phyloP scores from a whole-genome alignment of 2,329 filamentous ascomycete species.

The Purpureocillium takamizusanense region DNA sequence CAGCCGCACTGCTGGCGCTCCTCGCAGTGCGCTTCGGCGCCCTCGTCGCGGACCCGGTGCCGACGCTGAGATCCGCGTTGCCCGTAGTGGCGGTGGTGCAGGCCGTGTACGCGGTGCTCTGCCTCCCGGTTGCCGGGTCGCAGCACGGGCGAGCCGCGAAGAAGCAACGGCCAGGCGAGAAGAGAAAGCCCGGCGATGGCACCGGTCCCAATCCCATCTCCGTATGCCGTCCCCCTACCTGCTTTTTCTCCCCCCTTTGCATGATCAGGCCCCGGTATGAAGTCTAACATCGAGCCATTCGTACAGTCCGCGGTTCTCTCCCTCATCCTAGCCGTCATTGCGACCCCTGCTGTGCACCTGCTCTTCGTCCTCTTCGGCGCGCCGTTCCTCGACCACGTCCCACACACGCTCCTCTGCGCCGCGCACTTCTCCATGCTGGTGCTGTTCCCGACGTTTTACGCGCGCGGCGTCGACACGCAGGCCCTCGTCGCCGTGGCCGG shows the following conservation, averaged over 20 bases:
- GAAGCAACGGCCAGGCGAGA: conserved; percentile 44
- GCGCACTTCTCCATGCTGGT: conserved; percentile 74
- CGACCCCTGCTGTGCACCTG: conserved; percentile 54
- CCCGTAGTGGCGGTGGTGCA: conserved; percentile 58
- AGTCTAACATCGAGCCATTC: not conserved
- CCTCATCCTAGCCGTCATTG: conserved; percentile 54
- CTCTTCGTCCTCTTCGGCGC: conserved; percentile 83
- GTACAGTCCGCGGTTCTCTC: conserved; percentile 35
- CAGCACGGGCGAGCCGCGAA: conserved; percentile 27
- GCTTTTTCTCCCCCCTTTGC: too few relatives aligned
- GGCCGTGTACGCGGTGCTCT: conserved; percentile 49
- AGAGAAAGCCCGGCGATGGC: conserved; percentile 39
- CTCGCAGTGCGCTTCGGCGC: conserved; percentile 55
- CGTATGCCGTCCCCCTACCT: conserved; percentile 24
- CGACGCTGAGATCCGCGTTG: conserved; percentile 51
- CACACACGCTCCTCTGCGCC: conserved; percentile 71
- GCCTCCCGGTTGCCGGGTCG: conserved; percentile 52
- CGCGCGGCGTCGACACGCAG: conserved; percentile 64
- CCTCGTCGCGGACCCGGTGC: conserved; percentile 62
- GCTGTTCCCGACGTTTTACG: conserved; percentile 74
- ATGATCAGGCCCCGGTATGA: too few relatives aligned
- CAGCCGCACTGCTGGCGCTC: conserved; percentile 54
- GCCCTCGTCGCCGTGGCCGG: conserved; percentile 66
- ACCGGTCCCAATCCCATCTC: conserved; percentile 34
- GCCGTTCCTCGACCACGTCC: conserved; percentile 71